A percentile compares a stretch with the other conserved stretches of the same genome.
Conservation (phyloP, 2,329 filamentous ascomycete species). For the Aspergillus piperis region DNA sequence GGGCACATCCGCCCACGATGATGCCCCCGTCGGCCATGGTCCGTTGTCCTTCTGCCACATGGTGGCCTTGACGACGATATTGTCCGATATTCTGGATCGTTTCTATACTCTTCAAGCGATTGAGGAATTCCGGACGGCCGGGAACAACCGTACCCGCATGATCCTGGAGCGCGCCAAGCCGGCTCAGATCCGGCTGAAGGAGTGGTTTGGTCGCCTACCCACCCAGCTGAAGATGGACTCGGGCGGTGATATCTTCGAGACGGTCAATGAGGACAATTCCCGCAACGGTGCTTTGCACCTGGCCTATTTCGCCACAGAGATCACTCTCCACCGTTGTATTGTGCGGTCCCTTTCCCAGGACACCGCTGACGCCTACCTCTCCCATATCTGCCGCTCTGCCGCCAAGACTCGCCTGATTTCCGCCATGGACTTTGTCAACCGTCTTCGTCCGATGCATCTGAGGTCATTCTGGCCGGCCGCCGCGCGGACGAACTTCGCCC, state of each 20-base stretch:
- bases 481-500: constrained; percentile 71
- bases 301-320: constrained; percentile 91
- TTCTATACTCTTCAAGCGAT: constrained; percentile 55
- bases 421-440: constrained; percentile 96
- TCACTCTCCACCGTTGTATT: constrained; percentile 87
- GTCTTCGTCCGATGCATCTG: constrained; percentile 80
- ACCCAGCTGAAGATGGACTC: constrained; percentile 53
- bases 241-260: constrained; percentile 47
- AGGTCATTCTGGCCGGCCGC: constrained; percentile 76
- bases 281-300: constrained; percentile 75
- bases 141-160: constrained; percentile 49
- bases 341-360: constrained; percentile 71
- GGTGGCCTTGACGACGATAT: constrained; percentile 54
- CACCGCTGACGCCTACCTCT: constrained; percentile 72
- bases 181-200: constrained; percentile 54
- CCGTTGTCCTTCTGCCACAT: constrained; percentile 54
- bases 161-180: constrained; percentile 57
- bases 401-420: constrained; percentile 93
- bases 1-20: constrained; percentile 29
- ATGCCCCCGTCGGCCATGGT: constrained; percentile 42
- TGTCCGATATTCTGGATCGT: constrained; percentile 53
- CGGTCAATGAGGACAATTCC: constrained; percentile 43
- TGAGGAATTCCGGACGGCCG: constrained; percentile 44
- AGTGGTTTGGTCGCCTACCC: constrained; percentile 55
- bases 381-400: constrained; percentile 89